These are phyloP conservation scores for Nitzschia sp. DNA, from an alignment of 108 stramenopile genomes.

Conservation along the genomic window DNA sequence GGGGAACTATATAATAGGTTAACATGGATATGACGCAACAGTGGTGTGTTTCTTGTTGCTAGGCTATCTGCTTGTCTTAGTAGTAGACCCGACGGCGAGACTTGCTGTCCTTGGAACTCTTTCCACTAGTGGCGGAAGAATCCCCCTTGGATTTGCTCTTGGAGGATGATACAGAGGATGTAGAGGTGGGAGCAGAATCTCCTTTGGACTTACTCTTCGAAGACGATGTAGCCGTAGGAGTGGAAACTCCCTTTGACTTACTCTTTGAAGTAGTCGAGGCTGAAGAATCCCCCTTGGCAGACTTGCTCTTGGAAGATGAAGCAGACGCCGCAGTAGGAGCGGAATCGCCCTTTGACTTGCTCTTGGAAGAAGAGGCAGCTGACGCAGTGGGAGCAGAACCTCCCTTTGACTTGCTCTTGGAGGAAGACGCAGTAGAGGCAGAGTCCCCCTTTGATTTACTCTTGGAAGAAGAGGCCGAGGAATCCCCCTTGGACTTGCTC, in stretches of 20 bases:
- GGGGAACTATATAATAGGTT: too few relatives aligned
- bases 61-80: too few relatives aligned
- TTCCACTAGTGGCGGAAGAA: background rate
- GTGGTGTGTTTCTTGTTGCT: too few relatives aligned
- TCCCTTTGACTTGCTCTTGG: background rate
- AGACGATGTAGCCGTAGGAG: background rate
- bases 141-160: background rate
- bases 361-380: background rate
- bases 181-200: background rate
- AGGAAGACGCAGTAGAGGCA: background rate
- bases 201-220: background rate
- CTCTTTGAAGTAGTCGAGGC: background rate
- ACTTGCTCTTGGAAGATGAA: constrained; percentile 1
- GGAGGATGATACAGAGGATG: background rate
- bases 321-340: background rate
- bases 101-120: too few relatives aligned
- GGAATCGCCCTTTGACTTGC: background rate
- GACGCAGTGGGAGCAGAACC: background rate
- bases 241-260: background rate
- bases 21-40: too few relatives aligned
- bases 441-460: background rate
- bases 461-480: background rate
- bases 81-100: too few relatives aligned
- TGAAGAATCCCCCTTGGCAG: background rate
- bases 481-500: background rate